Evolutionary conservation across 2,329 filamentous ascomycete species (phyloP).

Genomic region (Beauveria sp.): DNA sequence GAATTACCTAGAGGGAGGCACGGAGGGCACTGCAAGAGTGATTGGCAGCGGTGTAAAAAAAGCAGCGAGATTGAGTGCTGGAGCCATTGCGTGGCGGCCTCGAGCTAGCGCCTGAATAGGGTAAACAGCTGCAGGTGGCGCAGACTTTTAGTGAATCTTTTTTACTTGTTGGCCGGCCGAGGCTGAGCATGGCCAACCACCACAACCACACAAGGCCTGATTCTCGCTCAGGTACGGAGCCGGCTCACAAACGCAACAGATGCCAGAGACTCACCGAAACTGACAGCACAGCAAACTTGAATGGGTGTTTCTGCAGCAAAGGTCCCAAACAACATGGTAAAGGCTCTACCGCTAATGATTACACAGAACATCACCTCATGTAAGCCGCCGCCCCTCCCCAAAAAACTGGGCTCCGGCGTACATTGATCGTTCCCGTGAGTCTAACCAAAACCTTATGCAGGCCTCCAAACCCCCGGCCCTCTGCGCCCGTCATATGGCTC

Average conservation of each 20-base stretch:
- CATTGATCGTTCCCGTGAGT: slow-evolving; percentile 9
- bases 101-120: not conserved
- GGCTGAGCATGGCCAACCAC: not conserved
- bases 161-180: not conserved
- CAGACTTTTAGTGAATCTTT: not conserved
- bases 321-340: not conserved
- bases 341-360: not conserved
- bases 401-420: slow-evolving; percentile 1
- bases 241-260: not conserved
- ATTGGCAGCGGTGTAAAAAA: not conserved
- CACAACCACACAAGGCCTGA: no score
- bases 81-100: not conserved
- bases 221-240: no score
- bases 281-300: not conserved
- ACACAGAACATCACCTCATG: not conserved
- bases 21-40: no score
- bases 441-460: slow-evolving; percentile 11
- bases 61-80: not conserved
- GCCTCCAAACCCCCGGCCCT: not conserved
- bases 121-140: not conserved
- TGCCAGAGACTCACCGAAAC: not conserved
- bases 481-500: no score
- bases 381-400: not conserved
- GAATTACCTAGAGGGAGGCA: no score
- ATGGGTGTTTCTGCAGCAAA: no score